Percentiles rank a stretch among this genome's conserved stretches.
Evolutionary conservation across 2,329 filamentous ascomycete genomes (phyloP).

Genomic region (Coniochaeta sp.): DNA sequence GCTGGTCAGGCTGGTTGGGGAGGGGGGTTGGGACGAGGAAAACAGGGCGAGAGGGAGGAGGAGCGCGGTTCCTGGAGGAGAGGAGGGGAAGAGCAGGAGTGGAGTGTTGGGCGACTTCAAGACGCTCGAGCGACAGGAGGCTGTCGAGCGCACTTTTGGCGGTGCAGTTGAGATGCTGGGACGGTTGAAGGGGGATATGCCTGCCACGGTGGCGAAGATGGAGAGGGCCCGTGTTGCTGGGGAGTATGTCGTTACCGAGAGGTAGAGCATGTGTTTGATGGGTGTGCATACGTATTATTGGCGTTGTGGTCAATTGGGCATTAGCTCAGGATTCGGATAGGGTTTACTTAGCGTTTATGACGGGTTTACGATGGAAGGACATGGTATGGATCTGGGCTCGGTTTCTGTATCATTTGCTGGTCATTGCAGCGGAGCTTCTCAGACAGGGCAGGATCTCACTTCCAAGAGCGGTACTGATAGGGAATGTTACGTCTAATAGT

Average conservation of each 20-base stretch:
- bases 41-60: conserved; percentile 3
- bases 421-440: not conserved
- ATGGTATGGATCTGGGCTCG: not conserved
- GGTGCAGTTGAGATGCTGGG: conserved; percentile 42
- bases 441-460: not conserved
- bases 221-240: conserved; percentile 54
- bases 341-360: not conserved
- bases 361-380: not conserved
- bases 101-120: conserved; percentile 20
- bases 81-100: conserved; percentile 7
- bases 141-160: conserved; percentile 37
- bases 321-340: not conserved
- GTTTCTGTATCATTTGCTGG: not conserved
- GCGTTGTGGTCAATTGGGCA: not conserved
- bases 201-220: conserved; percentile 55
- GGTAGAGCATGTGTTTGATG: conserved; percentile 14
- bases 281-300: conserved; percentile 1
- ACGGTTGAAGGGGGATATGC: conserved; percentile 51
- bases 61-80: conserved; percentile 2
- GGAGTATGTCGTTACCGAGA: conserved; percentile 45
- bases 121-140: conserved; percentile 35
- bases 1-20: conserved; percentile 14
- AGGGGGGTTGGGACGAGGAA: conserved; percentile 10
- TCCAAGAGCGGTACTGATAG: not conserved
- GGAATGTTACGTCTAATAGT: not conserved